Conservation (phyloP, 768 basidiomycete species). For the Rhizopogon vulgaris region DNA sequence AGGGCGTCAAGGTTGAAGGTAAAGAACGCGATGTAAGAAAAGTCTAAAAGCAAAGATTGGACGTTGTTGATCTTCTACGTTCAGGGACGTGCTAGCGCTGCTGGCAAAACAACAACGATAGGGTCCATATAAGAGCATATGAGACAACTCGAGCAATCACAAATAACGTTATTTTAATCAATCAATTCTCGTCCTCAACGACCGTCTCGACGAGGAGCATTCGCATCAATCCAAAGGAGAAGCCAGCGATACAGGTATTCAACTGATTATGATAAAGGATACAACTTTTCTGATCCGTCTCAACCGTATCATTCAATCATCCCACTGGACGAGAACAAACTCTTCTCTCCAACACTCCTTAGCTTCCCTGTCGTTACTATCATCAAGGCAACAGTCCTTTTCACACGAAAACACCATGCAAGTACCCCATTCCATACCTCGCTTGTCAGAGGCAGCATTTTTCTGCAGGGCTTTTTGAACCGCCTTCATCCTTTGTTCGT, state of each 20-base stretch:
- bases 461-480: slow-evolving; percentile 52
- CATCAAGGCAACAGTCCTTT: slow-evolving; percentile 62
- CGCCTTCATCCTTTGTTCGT: slow-evolving; percentile 63
- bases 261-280: background rate
- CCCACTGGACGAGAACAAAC: slow-evolving; percentile 70
- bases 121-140: slow-evolving; percentile 7
- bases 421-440: slow-evolving; percentile 94
- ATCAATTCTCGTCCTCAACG: background rate
- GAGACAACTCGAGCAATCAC: background rate
- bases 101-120: slow-evolving; percentile 12
- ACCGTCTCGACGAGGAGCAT: background rate
- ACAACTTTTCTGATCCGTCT: background rate
- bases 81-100: slow-evolving; percentile 12
- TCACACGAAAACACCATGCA: slow-evolving; percentile 85
- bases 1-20: slow-evolving; percentile 6
- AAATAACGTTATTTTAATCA: slow-evolving; percentile 19
- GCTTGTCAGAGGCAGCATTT: slow-evolving; percentile 34
- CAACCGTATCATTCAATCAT: slow-evolving; percentile 33
- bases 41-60: slow-evolving; percentile 8
- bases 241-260: background rate
- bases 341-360: slow-evolving; percentile 65
- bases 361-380: slow-evolving; percentile 28
- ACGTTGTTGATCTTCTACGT: slow-evolving; percentile 17
- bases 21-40: background rate
- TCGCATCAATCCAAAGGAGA: background rate